Percentiles rank a stretch among this genome's conserved stretches.
Conservation (phyloP, 2,329 filamentous ascomycete species). For the Colletotrichum theobromicola region DNA sequence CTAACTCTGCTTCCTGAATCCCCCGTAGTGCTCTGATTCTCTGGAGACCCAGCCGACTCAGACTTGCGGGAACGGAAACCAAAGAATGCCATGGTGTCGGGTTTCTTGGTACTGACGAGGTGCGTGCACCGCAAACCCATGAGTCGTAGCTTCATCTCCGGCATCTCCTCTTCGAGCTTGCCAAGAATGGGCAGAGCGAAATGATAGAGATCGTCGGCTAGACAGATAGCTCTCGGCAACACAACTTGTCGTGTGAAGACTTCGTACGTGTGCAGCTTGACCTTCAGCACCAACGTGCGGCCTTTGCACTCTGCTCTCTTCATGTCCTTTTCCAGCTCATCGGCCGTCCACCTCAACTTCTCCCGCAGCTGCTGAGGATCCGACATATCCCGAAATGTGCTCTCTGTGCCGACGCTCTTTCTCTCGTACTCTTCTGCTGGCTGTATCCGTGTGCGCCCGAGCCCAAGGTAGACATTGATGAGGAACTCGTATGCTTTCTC, state of each 20-base stretch:
- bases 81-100: constrained; percentile 80
- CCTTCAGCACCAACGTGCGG: constrained; percentile 87
- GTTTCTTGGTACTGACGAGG: constrained; percentile 84
- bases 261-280: constrained; percentile 94
- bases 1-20: constrained; percentile 41
- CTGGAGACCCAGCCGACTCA: constrained; percentile 16
- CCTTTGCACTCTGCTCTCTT: constrained; percentile 82
- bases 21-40: constrained; percentile 16
- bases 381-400: constrained; percentile 84
- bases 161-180: constrained; percentile 84
- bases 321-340: constrained; percentile 88
- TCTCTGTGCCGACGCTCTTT: constrained; percentile 93
- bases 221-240: constrained; percentile 72
- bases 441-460: constrained; percentile 84
- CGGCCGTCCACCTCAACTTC: constrained; percentile 81
- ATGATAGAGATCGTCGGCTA: constrained; percentile 83
- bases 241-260: constrained; percentile 84
- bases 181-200: constrained; percentile 81
- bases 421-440: constrained; percentile 89
- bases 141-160: constrained; percentile 78
- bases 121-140: constrained; percentile 91
- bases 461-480: constrained; percentile 81
- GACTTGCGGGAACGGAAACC: constrained; percentile 56
- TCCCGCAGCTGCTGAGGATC: constrained; percentile 71
- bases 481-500: constrained; percentile 91